Evolutionary conservation across 2,329 filamentous ascomycete genomes (phyloP).

Genomic region (Epichloe elymi): DNA sequence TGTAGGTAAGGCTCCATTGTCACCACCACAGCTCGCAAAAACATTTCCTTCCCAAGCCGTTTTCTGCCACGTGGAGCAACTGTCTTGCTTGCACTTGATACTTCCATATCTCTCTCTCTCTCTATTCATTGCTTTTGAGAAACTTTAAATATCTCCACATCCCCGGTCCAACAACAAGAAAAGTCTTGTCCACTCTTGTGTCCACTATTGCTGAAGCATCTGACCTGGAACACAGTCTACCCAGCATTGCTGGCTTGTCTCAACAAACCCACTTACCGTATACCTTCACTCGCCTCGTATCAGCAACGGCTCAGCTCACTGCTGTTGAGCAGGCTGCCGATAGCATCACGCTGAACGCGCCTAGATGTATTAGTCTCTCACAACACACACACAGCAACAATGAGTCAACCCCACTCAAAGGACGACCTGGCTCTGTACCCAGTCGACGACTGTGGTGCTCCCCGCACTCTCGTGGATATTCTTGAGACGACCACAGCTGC

Average conservation of each 20-base stretch:
- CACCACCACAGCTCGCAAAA: neutral
- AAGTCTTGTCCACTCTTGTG: neutral
- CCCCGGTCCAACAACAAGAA: neutral
- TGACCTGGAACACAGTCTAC: neutral
- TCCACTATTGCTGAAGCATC: neutral
- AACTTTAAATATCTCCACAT: neutral
- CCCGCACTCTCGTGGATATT: slow-evolving; percentile 11
- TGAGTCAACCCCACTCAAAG: slow-evolving; percentile 2
- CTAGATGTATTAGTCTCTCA: slow-evolving; percentile 1
- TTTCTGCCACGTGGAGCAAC: neutral
- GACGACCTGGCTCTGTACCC: slow-evolving; percentile 6
- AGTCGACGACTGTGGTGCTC: neutral
- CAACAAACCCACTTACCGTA: neutral
- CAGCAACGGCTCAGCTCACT: neutral
- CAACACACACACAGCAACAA: neutral
- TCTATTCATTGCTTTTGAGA: neutral
- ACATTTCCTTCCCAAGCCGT: neutral
- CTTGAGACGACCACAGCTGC: slow-evolving; percentile 5
- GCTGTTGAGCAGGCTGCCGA: neutral
- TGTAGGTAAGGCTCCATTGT: slow-evolving; percentile 1
- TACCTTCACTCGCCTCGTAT: neutral
- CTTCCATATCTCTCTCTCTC: neutral
- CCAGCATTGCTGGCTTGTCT: neutral
- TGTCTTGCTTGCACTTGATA: neutral
- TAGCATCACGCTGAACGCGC: neutral